phyloP scores from a whole-genome alignment of 2,329 filamentous ascomycete species.

The Cryphonectria carpinicola region DNA sequence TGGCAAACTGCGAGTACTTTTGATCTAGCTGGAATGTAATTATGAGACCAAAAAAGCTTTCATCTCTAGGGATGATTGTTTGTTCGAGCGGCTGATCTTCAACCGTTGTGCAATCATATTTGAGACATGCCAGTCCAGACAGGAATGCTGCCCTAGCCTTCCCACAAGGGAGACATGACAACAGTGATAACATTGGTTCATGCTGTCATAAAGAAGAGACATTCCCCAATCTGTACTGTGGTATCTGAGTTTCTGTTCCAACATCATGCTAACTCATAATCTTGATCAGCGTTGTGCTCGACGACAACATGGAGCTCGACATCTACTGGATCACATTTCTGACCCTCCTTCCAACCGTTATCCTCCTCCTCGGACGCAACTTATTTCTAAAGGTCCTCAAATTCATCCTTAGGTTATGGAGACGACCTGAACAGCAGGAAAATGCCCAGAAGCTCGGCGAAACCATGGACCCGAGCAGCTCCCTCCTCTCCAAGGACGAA shows the following conservation, averaged over 20 bases:
- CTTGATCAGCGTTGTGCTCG: background rate
- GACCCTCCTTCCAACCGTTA: constrained; percentile 27
- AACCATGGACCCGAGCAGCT: background rate
- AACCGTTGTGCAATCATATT: background rate
- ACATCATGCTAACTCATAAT: background rate
- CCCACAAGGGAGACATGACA: background rate
- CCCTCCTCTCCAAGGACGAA: background rate
- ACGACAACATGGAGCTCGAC: constrained; percentile 27
- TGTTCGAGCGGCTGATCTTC: background rate
- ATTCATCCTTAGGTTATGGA: constrained; percentile 15
- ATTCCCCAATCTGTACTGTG: background rate
- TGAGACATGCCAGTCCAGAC: constrained; percentile 1
- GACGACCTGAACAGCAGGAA: constrained; percentile 4
- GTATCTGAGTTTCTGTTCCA: background rate
- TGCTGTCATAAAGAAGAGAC: background rate
- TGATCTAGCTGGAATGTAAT: background rate
- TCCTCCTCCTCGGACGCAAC: constrained; percentile 22
- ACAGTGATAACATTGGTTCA: background rate
- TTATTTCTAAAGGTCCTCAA: constrained; percentile 15
- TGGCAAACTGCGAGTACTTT: background rate
- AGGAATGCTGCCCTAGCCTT: constrained; percentile 5
- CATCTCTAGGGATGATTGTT: background rate
- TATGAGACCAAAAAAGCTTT: background rate
- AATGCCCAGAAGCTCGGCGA: background rate
- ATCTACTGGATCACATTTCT: constrained; percentile 31